Base-by-base conservation (phyloP, 1,139 yeast genomes). In the Geotrichum reessii region DNA sequence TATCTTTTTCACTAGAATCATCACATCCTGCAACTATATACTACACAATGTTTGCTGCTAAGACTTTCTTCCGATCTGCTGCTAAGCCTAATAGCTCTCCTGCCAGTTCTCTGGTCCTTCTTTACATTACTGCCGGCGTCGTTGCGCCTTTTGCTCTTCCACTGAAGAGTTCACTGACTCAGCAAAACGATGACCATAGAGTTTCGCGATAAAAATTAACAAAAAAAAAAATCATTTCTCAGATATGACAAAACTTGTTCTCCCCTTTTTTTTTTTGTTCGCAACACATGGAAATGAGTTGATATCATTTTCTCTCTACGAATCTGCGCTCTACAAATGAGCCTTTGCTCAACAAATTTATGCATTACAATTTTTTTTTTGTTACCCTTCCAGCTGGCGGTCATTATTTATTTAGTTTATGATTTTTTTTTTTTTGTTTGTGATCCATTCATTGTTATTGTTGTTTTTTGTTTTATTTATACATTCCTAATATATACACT, bases 141-240 rank as follows among this genome's bases (percentile, higher is more conserved):
- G 53, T 58, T 33, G 55, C 57, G 1, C 60, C 60, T 2, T 58
- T 58, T 54, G 58, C 56, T 1, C 31, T 58, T 28, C 60, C 60
- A 9, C 48, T 58, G 17, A 58, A 58, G 51, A 58, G 58, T 53
- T 25, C 55, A 1, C 22, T 52, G 12, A 27, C 28, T 24, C 33
- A 28, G 21, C 27, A 24, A 14, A 21, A 44, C 21, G 25, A 24
- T 12, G 50, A 22, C 31, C 25, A 37, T n/a, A 28, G 19, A 21
- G 46, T 44, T 9, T 19, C 48, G 9, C 24, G n/a, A 17, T 44
- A 44, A n/a, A n/a, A n/a, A n/a, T n/a, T n/a, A n/a, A n/a, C n/a
- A n/a, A n/a, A n/a, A n/a, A n/a, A n/a, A n/a, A n/a, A n/a, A n/a
- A n/a, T n/a, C n/a, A n/a, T n/a, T n/a, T n/a, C n/a, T n/a, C n/a